Conservation (phyloP, 768 basidiomycete genomes). For the Boletus rufocinnamomeus region DNA sequence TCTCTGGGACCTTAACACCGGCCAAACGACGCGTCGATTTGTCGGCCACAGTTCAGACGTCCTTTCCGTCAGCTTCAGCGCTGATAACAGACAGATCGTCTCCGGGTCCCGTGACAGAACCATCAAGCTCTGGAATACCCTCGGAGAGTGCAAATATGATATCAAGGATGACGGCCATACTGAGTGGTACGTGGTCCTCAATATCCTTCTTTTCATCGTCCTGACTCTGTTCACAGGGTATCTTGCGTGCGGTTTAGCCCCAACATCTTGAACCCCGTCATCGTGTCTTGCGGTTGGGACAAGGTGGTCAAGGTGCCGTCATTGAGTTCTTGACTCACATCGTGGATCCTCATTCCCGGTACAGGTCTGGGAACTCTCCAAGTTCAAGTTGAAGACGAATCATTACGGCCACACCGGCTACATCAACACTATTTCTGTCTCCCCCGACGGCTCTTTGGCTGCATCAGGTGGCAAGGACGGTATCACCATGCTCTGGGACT, state of each 20-base stretch:
- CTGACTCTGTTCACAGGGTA: conserved; percentile 58
- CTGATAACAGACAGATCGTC: conserved; percentile 99
- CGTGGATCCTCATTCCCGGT: conserved; percentile 32
- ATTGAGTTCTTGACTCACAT: conserved; percentile 5
- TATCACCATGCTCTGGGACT: conserved; percentile 99
- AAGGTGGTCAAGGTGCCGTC: conserved; percentile 95
- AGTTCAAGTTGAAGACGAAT: conserved; percentile 99
- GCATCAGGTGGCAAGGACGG: conserved; percentile 99
- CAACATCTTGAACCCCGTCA: conserved; percentile 95
- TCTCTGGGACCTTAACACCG: conserved; percentile 99
- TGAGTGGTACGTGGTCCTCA: conserved; percentile 66
- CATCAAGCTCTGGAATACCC: conserved; percentile 99
- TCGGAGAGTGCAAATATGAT: conserved; percentile 99
- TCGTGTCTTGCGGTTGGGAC: conserved; percentile 99
- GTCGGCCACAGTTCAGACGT: conserved; percentile 98
- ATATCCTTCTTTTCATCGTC: background rate
- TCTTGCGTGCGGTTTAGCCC: conserved; percentile 99
- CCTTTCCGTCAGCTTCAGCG: conserved; percentile 98
- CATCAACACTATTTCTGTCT: conserved; percentile 98
- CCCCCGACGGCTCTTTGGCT: conserved; percentile 97
- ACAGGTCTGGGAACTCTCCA: conserved; percentile 99
- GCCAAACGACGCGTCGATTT: conserved; percentile 93
- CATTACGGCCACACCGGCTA: conserved; percentile 99
- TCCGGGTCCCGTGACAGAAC: conserved; percentile 95
- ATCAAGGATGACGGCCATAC: conserved; percentile 98